Base-by-base conservation (phyloP, 495 filamentous ascomycete genomes). In the Sordaria brevicollis region DNA sequence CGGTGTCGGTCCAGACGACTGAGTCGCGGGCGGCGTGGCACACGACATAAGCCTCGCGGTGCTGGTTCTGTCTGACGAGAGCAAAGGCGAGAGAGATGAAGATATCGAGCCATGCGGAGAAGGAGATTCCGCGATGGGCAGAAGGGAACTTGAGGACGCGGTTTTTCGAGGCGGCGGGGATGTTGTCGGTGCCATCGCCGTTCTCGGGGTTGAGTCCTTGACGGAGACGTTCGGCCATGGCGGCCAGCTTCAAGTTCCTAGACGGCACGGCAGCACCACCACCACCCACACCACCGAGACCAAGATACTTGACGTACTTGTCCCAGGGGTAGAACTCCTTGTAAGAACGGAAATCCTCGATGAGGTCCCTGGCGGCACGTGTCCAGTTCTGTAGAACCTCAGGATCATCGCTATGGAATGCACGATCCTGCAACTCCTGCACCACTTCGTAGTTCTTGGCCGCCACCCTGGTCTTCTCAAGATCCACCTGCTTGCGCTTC, bases 71-170 rank as follows among this genome's bases (percentile, higher is more conserved):
- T 54, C 87, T 86, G 21, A 93, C 90, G 3, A 92, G 85, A 17
- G 86, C 80, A 38, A 97, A 83, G 11, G 92, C 90, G 76, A 95
- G 96, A 74, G 93, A 88, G 57, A 93, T 86, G 76, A 98, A 96
- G n/a, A 96, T 86, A 69, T 96, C 90, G 4, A 97, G 86, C 95
- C 95, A 99, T 34, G 87, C 83, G 65, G 88, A 83, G 74, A 97
- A 96, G 0, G 86, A 74, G 54, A 98, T 91, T 6, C 90, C 91
- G 69, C 91, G 88, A 76, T 95, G 96, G 15, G 88, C 85, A 54
- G 82, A 82, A 37, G 87, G 90, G 69, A 71, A 71, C 65, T 87
- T 83, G 25, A 65, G 71, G 2, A 76, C 36, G 21, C 49, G 49
- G 25, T 11, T 6, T 25, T 35, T 70, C 41, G 35, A 69, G 17